Evolutionary conservation across 176 grass and related monocot genomes (phyloP).

Genomic region (Oryza brachyantha): DNA sequence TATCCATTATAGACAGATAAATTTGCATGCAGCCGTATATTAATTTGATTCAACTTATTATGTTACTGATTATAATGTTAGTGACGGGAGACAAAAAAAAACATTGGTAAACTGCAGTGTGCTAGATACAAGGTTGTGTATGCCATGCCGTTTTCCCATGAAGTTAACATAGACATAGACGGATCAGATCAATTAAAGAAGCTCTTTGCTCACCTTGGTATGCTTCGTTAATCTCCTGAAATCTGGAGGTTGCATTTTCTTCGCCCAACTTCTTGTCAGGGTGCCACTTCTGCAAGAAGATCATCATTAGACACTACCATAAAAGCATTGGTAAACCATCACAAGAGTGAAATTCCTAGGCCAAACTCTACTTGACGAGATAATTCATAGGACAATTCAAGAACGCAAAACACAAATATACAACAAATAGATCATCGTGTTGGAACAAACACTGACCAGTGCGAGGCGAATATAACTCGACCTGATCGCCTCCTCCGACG

Average conservation of each 20-base stretch:
- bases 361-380: not conserved
- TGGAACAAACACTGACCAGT: slow-evolving; percentile 54
- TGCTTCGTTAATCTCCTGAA: slow-evolving; percentile 97
- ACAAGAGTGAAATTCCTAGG: not conserved
- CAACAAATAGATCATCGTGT: not conserved
- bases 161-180: not conserved
- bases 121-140: not conserved
- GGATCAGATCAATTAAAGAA: not conserved
- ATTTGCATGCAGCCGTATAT: not conserved
- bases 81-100: not conserved
- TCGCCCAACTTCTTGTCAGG: slow-evolving; percentile 93
- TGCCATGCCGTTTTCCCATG: not conserved
- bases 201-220: slow-evolving; percentile 63
- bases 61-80: not conserved
- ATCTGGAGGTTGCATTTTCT: slow-evolving; percentile 82
- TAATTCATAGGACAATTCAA: not conserved
- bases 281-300: slow-evolving; percentile 83
- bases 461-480: slow-evolving; percentile 94
- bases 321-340: not conserved
- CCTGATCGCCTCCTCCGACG: slow-evolving; percentile 84
- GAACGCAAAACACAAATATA: not conserved
- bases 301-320: not conserved
- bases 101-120: not conserved
- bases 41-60: not conserved
- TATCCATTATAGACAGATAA: not conserved